phyloP scores from a whole-genome alignment of 805 yeast genomes.

The Ogataea salicorniae region DNA sequence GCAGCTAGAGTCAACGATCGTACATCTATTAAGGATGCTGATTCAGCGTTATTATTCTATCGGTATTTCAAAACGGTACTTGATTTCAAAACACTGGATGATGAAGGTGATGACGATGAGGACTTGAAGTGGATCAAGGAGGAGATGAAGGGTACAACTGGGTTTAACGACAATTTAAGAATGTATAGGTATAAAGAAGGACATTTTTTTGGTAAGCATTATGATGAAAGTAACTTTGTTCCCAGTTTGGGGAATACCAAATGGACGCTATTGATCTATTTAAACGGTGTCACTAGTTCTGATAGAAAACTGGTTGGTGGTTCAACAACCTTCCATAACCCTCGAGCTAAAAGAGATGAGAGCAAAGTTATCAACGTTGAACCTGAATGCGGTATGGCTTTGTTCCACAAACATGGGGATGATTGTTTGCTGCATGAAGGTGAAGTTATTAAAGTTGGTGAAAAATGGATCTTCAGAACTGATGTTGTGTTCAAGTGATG shows the following conservation, averaged over 20 bases:
- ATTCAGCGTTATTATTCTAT: constrained; percentile 39
- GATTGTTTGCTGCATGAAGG: constrained; percentile 61
- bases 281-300: constrained; percentile 34
- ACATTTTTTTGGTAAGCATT: constrained; percentile 56
- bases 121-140: constrained; percentile 15
- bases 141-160: constrained; percentile 36
- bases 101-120: constrained; percentile 22
- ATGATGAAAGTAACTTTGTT: constrained; percentile 38
- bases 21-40: constrained; percentile 34
- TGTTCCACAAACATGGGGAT: constrained; percentile 62
- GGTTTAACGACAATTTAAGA: constrained; percentile 52
- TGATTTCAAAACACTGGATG: constrained; percentile 26
- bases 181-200: constrained; percentile 51
- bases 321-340: constrained; percentile 48
- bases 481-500: constrained; percentile 39
- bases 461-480: constrained; percentile 59
- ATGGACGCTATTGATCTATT: constrained; percentile 57
- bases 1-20: constrained; percentile 58
- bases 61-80: constrained; percentile 32
- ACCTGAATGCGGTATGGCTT: constrained; percentile 51
- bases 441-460: constrained; percentile 44
- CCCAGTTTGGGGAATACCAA: constrained; percentile 35
- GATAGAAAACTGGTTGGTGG: constrained; percentile 49
- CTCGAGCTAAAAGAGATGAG: constrained; percentile 13
- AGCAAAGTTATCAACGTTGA: constrained; percentile 31